Percentiles rank a stretch among this genome's conserved stretches.
Conservation (phyloP, 148 eudicot species). For the Pharnaceum exiguum region DNA sequence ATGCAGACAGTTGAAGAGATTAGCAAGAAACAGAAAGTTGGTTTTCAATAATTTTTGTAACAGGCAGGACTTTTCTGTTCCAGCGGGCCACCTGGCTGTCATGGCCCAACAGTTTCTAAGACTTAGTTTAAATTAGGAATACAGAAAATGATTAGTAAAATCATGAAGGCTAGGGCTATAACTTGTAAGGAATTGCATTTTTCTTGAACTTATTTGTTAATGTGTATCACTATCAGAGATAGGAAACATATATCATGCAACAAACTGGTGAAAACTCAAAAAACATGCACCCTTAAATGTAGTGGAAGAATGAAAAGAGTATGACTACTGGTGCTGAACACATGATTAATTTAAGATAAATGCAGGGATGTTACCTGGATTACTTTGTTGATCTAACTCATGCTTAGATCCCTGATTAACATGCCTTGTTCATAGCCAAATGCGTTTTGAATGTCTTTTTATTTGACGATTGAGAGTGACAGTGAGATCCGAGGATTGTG, state of each 20-base stretch:
- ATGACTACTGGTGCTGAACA: neutral
- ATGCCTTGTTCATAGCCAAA: neutral
- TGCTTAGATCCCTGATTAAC: neutral
- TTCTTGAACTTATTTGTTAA: too few relatives aligned
- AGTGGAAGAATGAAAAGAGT: neutral
- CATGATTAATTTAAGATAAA: neutral
- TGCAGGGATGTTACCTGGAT: constrained; percentile 9
- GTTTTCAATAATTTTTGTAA: neutral
- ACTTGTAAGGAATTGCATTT: too few relatives aligned
- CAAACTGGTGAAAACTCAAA: neutral
- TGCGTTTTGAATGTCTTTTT: neutral
- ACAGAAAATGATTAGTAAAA: too few relatives aligned
- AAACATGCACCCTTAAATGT: neutral
- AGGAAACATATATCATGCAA: too few relatives aligned
- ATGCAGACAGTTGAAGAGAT: too few relatives aligned
- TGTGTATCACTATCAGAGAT: too few relatives aligned
- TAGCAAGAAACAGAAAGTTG: neutral
- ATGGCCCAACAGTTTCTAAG: too few relatives aligned
- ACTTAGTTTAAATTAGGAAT: too few relatives aligned
- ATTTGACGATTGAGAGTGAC: neutral
- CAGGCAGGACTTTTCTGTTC: too few relatives aligned
- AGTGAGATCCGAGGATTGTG: constrained; percentile 23
- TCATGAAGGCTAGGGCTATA: too few relatives aligned
- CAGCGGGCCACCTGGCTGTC: too few relatives aligned
- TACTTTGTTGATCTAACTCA: constrained; percentile 5